A percentile compares a stretch with the other conserved stretches of the same genome.
phyloP scores from a whole-genome alignment of 371 early-diverging fungal species.

The Circinella umbellata region DNA sequence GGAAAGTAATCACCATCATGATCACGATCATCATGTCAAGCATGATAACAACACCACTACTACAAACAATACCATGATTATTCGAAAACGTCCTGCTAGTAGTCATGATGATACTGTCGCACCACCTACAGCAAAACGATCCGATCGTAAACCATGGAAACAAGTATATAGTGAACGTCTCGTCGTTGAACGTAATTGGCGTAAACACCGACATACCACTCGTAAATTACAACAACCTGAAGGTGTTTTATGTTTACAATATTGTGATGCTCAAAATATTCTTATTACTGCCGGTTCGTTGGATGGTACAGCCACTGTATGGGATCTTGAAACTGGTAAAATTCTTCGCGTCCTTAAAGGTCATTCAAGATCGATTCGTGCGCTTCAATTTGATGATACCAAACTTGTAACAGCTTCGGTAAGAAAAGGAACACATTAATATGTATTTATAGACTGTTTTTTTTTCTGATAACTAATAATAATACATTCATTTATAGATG shows the following conservation, averaged over 20 bases:
- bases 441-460: not conserved
- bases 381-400: slow-evolving; percentile 85
- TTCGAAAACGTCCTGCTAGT: too few species aligned
- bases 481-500: slow-evolving; percentile 29
- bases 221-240: slow-evolving; percentile 58
- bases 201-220: slow-evolving; percentile 62
- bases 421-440: not conserved
- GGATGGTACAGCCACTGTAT: slow-evolving; percentile 83
- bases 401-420: slow-evolving; percentile 85
- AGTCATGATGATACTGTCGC: slow-evolving; percentile 4
- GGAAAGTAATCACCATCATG: not conserved
- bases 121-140: not conserved
- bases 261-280: slow-evolving; percentile 72
- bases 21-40: too few species aligned
- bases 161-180: slow-evolving; percentile 83
- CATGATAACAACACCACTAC: slow-evolving; percentile 14
- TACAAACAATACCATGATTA: not conserved
- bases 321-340: slow-evolving; percentile 81
- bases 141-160: slow-evolving; percentile 71
- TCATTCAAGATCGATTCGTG: slow-evolving; percentile 85
- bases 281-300: slow-evolving; percentile 80
- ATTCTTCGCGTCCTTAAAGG: slow-evolving; percentile 77
- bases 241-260: slow-evolving; percentile 82
- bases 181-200: slow-evolving; percentile 85
- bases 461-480: not conserved